Evolutionary conservation across 305 asterid genomes (phyloP).

Genomic region (Stenogyne calaminthoides): DNA sequence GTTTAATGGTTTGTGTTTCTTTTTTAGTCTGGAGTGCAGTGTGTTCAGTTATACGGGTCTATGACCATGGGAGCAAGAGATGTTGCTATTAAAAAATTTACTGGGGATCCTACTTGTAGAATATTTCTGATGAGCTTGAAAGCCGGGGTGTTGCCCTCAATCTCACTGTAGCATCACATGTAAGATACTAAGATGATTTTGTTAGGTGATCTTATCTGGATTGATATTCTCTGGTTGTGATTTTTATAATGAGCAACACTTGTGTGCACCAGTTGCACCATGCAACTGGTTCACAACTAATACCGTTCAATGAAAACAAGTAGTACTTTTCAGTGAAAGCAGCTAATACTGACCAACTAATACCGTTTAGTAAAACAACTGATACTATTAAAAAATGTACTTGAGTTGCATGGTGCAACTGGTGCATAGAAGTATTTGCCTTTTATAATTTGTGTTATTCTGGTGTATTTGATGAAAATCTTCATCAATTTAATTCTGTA

Average conservation of each 20-base stretch:
- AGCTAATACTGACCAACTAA: too few species aligned
- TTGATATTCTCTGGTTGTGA: not conserved
- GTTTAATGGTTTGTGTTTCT: conserved; percentile 19
- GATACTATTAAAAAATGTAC: too few species aligned
- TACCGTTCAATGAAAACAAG: too few species aligned
- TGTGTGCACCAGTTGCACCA: too few species aligned
- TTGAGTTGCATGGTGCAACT: too few species aligned
- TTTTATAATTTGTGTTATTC: not conserved
- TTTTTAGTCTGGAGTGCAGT: conserved; percentile 72
- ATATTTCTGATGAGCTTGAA: conserved; percentile 91
- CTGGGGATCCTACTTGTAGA: conserved; percentile 80
- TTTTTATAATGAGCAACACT: not conserved
- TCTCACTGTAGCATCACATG: conserved; percentile 93
- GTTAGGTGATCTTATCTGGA: not conserved
- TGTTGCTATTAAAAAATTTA: conserved; percentile 72
- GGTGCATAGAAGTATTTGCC: too few species aligned
- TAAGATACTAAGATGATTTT: conserved; percentile 27
- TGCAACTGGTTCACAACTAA: too few species aligned
- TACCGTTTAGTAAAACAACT: too few species aligned
- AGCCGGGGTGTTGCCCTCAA: conserved; percentile 98
- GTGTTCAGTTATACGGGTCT: conserved; percentile 85
- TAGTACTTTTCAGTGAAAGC: too few species aligned
- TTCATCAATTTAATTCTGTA: too few species aligned
- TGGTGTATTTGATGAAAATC: not conserved
- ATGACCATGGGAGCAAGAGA: conserved; percentile 87